Conservation (phyloP, 148 eudicot species). For the Heliamphora exappendiculata region DNA sequence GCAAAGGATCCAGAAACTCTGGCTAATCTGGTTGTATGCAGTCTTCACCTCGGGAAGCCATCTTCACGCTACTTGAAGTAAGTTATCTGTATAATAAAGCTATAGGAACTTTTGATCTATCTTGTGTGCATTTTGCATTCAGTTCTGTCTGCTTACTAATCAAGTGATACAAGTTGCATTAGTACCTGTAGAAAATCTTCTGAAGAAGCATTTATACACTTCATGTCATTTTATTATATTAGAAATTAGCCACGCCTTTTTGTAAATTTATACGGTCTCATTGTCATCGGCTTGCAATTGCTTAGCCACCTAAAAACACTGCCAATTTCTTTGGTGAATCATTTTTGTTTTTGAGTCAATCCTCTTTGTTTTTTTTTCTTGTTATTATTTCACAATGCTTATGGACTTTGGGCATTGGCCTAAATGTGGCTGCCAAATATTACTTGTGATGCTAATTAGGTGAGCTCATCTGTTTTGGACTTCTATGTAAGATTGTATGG, state of each 20-base stretch:
- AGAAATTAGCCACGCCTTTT: not conserved
- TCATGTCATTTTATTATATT: not conserved
- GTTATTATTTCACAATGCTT: not conserved
- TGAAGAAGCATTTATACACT: not conserved
- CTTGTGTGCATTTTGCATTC: no score
- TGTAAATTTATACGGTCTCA: no score
- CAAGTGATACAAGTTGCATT: not conserved
- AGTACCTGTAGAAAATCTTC: not conserved
- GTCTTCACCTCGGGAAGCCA: slow-evolving; percentile 80
- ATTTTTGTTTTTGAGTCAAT: not conserved
- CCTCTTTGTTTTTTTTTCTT: not conserved
- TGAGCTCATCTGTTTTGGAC: not conserved
- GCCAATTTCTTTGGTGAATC: not conserved
- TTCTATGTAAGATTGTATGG: not conserved
- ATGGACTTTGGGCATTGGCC: not conserved
- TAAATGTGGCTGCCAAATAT: not conserved
- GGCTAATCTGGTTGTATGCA: slow-evolving; percentile 83
- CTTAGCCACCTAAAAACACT: not conserved
- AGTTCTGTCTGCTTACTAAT: not conserved
- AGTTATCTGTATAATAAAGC: slow-evolving; percentile 2
- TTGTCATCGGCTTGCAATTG: not conserved
- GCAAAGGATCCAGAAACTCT: slow-evolving; percentile 90
- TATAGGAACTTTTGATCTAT: not conserved
- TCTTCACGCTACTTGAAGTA: slow-evolving; percentile 79
- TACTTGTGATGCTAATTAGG: not conserved